Evolutionary conservation across 305 asterid genomes (phyloP), one percentile per base, ranked within the genome.

Genomic region (Fraxinus angustifolia): DNA sequence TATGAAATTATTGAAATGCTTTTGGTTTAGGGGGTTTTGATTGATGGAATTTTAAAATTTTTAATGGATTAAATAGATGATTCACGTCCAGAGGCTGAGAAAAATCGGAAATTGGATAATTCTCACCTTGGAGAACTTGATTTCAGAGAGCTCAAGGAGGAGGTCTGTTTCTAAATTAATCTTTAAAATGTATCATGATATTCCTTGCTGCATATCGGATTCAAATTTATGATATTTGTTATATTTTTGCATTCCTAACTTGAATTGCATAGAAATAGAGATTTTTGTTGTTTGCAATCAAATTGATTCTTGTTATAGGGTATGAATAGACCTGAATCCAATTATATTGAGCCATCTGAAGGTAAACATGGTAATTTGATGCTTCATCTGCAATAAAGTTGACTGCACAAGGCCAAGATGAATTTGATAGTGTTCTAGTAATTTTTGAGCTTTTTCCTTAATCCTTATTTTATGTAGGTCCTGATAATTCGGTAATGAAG

Each of bases 81-180:
- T 17, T 78, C 88, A 10, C 78, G 73, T 81, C 78, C 67, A 35
- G 83, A 79, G 78, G 84, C 83, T 45, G 88, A 84, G 84, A 87
- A 76, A 58, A 87, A 75, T 84, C 86, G 30, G 80, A 84, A 60
- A 12, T 53, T 40, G 31, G 85, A 70, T 75, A 78, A 71, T 42
- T 71, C 78, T 50, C 68, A 80, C 80, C 84, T 81, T 68, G 82
- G 77, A 30, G 88, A 78, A 73, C 77, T 77, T 74, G 87, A 83
- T 79, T 78, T 82, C 76, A 62, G 75, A 76, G 95, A 86, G 87
- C 91, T 88, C 81, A 85, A 88, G 79, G 88, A 90, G 12, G 92
- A 93, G 96, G 97, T 91, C 10, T 28, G 88, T 87, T 38, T 42
- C 40, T 77, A 40, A 23, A 73, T 80, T 16, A 19, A 14, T 65